phyloP scores from a whole-genome alignment of 2,329 filamentous ascomycete genomes.

The Colletotrichum cordylinicola region DNA sequence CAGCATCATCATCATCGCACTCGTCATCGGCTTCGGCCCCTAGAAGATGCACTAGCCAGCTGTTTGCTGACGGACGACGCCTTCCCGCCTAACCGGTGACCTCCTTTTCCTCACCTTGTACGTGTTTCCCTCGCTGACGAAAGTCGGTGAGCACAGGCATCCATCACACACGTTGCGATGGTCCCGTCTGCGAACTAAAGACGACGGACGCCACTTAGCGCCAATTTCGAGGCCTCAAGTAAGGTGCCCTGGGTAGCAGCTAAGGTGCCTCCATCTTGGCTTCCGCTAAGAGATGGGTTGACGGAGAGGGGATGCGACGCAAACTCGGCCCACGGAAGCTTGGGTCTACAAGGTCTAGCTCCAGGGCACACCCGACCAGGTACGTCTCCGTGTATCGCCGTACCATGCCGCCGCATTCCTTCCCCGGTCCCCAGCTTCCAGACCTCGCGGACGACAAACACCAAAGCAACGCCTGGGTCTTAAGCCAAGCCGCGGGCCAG shows the following conservation, averaged over 20 bases:
- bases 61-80: neutral
- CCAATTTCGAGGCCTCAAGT: conserved; percentile 11
- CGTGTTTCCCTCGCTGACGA: conserved; percentile 1
- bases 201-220: conserved; percentile 6
- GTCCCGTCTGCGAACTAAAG: neutral
- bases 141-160: conserved; percentile 7
- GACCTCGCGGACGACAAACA: neutral
- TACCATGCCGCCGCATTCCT: neutral
- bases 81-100: neutral
- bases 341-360: conserved; percentile 15
- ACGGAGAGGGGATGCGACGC: conserved; percentile 19
- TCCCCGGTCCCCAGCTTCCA: neutral
- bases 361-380: conserved; percentile 4
- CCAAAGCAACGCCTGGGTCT: neutral
- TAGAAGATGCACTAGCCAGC: conserved; percentile 13
- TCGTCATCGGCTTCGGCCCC: neutral
- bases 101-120: neutral
- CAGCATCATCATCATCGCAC: neutral
- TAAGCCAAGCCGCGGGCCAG: neutral
- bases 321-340: conserved; percentile 16
- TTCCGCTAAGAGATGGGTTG: conserved; percentile 19
- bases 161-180: conserved; percentile 7
- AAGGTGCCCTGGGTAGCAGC: conserved; percentile 19
- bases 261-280: conserved; percentile 18
- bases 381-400: neutral